Conservation (phyloP, 345 rosid species). For the Linum trigynum region DNA sequence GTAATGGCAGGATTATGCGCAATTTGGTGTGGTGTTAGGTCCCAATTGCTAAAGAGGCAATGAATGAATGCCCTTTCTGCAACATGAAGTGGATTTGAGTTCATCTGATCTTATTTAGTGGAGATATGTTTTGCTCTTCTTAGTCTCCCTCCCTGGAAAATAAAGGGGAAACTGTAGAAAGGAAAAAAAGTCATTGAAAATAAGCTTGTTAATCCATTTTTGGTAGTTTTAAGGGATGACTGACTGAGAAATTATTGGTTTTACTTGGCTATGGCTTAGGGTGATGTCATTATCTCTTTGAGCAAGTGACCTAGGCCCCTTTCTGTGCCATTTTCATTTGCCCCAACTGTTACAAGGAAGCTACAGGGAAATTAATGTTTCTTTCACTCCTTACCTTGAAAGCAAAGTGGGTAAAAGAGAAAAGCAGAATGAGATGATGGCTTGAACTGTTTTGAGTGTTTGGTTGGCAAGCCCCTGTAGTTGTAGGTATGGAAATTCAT, state of each 20-base stretch:
- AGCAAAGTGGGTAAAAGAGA: not conserved
- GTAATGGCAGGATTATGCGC: too few species aligned
- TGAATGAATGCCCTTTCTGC: not conserved
- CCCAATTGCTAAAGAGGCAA: too few species aligned
- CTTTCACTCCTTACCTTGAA: slow-evolving; percentile 14
- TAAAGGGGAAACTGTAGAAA: not conserved
- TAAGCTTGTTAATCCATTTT: not conserved
- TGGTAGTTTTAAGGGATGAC: not conserved
- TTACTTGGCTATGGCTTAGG: slow-evolving; percentile 13
- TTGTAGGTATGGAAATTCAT: slow-evolving; percentile 19
- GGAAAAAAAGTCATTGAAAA: not conserved
- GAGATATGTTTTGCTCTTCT: not conserved
- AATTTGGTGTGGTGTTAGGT: too few species aligned
- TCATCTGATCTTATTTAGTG: too few species aligned
- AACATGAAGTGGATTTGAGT: not conserved
- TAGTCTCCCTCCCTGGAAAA: not conserved
- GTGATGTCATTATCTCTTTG: slow-evolving; percentile 25
- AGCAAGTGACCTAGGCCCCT: slow-evolving; percentile 27
- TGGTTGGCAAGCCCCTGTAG: slow-evolving; percentile 13
- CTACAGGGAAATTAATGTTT: slow-evolving; percentile 16
- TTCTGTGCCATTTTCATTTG: slow-evolving; percentile 22
- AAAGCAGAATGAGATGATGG: slow-evolving; percentile 17
- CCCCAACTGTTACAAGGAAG: slow-evolving; percentile 19
- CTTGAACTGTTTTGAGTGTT: slow-evolving; percentile 15
- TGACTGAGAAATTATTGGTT: slow-evolving; percentile 8